A percentile compares a stretch with the other conserved stretches of the same genome.
Conservation (phyloP, 176 grass and related monocot species). For the Phyllostachys edulis region DNA sequence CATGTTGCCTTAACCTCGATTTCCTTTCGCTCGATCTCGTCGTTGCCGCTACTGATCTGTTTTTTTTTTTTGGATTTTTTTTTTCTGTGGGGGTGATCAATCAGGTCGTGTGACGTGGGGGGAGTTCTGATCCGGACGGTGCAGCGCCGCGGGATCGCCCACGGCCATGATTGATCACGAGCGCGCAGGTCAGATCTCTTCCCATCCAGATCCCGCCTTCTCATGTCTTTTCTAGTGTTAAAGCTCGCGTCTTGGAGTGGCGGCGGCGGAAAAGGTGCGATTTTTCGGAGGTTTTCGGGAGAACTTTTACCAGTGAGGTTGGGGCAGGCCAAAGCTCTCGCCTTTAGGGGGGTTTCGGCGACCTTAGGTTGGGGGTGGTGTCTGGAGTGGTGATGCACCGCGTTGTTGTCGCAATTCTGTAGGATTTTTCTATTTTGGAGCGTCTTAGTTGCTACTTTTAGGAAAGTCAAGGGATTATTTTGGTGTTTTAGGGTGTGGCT, state of each 20-base stretch:
- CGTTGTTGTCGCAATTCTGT: background rate
- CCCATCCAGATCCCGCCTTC: constrained; percentile 27
- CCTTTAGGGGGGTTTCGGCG: background rate
- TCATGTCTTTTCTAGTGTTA: background rate
- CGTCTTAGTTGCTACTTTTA: background rate
- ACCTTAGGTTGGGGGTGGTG: background rate
- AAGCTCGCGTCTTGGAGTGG: background rate
- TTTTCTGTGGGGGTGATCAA: background rate
- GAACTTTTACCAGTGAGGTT: background rate
- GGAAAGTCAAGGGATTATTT: background rate
- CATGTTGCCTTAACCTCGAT: background rate
- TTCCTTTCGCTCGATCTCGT: constrained; percentile 20
- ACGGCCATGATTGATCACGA: constrained; percentile 51
- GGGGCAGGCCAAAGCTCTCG: background rate
- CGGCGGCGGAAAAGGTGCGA: constrained; percentile 9
- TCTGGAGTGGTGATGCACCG: background rate
- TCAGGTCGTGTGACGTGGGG: constrained; percentile 41
- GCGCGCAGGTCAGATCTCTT: constrained; percentile 31
- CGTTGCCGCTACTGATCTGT: constrained; percentile 25
- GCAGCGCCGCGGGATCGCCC: constrained; percentile 28
- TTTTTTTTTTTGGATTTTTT: background rate
- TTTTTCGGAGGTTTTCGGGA: constrained; percentile 16
- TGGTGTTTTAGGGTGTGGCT: no score
- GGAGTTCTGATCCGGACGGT: constrained; percentile 50
- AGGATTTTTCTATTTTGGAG: background rate